phyloP scores from a whole-genome alignment of 352 stramenopile species.

The Phytopythium delawarense region DNA sequence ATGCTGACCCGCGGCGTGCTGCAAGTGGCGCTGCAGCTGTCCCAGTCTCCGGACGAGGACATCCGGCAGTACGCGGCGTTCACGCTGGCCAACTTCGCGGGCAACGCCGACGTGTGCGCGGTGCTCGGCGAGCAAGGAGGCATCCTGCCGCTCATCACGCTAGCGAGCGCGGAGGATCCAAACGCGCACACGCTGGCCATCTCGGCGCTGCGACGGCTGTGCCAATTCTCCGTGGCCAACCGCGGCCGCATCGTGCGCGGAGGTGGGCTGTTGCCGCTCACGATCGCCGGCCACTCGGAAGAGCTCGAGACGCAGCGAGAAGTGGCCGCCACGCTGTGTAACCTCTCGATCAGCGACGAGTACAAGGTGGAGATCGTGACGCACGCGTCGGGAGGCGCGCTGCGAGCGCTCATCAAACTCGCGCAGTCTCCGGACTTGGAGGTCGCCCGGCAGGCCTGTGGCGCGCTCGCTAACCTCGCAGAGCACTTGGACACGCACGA shows the following conservation, averaged over 20 bases:
- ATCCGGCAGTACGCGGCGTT: slow-evolving; percentile 91
- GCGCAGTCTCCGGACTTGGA: slow-evolving; percentile 90
- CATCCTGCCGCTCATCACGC: slow-evolving; percentile 85
- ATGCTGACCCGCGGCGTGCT: slow-evolving; percentile 89
- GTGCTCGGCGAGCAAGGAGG: slow-evolving; percentile 90
- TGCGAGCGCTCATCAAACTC: slow-evolving; percentile 81
- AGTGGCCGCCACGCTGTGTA: slow-evolving; percentile 92
- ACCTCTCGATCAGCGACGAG: slow-evolving; percentile 90
- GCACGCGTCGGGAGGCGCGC: slow-evolving; percentile 37
- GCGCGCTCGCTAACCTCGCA: slow-evolving; percentile 92
- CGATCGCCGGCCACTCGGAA: slow-evolving; percentile 75
- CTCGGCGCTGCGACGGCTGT: slow-evolving; percentile 90
- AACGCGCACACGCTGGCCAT: slow-evolving; percentile 92
- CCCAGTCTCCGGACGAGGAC: slow-evolving; percentile 71
- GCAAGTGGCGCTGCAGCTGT: slow-evolving; percentile 72
- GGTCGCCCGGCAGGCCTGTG: slow-evolving; percentile 89
- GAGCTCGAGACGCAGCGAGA: slow-evolving; percentile 95
- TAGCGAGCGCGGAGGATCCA: slow-evolving; percentile 84
- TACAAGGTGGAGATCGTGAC: slow-evolving; percentile 90
- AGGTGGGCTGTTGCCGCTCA: slow-evolving; percentile 83
- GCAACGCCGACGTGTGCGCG: slow-evolving; percentile 83
- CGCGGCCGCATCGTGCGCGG: slow-evolving; percentile 83
- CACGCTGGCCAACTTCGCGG: slow-evolving; percentile 91
- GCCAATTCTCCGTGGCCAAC: slow-evolving; percentile 87
- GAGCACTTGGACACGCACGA: slow-evolving; percentile 93